phyloP scores from a whole-genome alignment of 83 land plant genomes.

The Picea mariana region DNA sequence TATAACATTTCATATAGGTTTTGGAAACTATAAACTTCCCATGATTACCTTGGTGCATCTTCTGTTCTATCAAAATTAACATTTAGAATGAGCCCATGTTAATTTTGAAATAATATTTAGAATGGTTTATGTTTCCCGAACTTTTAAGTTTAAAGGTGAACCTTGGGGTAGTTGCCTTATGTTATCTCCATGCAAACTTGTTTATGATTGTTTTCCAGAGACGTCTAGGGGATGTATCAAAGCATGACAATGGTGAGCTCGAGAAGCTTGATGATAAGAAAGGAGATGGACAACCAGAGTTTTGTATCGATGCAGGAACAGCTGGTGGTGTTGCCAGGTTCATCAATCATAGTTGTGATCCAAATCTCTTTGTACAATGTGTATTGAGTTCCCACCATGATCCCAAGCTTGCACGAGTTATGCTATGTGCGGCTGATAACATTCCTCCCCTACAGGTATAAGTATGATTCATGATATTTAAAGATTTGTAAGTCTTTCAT shows the following conservation, averaged over 20 bases:
- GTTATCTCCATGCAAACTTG: neutral
- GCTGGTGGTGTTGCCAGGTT: constrained; percentile 81
- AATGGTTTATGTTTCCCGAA: neutral
- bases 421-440: constrained; percentile 88
- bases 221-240: constrained; percentile 40
- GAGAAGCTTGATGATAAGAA: constrained; percentile 24
- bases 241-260: constrained; percentile 4
- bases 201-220: constrained; percentile 24
- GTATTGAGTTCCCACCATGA: constrained; percentile 80
- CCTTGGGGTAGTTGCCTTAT: neutral
- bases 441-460: constrained; percentile 86
- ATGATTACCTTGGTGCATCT: too few relatives aligned
- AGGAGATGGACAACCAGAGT: constrained; percentile 32
- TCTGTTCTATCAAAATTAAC: too few relatives aligned
- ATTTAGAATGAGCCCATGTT: too few relatives aligned
- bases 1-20: too few relatives aligned
- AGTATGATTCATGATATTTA: constrained; percentile 2
- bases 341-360: constrained; percentile 94
- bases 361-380: constrained; percentile 93
- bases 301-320: constrained; percentile 77
- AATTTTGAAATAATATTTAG: neutral
- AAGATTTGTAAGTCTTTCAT: neutral
- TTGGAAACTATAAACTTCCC: too few relatives aligned
- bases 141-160: neutral
- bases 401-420: constrained; percentile 63